A percentile compares a stretch with the other conserved stretches of the same genome.
These are phyloP conservation scores for Prunus dulcis DNA, from an alignment of 306 rosid genomes.

Conservation along the genomic window DNA sequence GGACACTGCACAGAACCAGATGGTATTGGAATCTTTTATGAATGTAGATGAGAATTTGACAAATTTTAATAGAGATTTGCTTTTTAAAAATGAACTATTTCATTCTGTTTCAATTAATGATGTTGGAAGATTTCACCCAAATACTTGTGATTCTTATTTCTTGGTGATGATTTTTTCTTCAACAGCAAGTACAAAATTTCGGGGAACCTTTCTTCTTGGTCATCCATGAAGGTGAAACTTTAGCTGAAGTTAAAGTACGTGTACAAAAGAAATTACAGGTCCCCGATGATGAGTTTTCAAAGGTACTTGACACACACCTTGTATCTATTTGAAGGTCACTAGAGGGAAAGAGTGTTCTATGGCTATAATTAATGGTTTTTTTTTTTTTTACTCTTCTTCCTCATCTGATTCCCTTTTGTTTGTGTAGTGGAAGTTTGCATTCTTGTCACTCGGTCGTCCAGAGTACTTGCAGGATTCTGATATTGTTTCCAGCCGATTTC, in stretches of 20 bases:
- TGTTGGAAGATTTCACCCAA: background rate
- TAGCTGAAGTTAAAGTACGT: conserved; percentile 80
- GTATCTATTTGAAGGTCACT: background rate
- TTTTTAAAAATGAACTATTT: background rate
- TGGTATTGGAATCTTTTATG: conserved; percentile 32
- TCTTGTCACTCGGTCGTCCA: conserved; percentile 81
- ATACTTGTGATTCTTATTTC: background rate
- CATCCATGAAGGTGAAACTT: conserved; percentile 71
- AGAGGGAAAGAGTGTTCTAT: background rate
- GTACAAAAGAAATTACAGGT: conserved; percentile 82
- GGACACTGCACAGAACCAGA: conserved; percentile 70
- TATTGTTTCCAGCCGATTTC: conserved; percentile 70
- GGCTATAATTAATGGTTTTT: background rate
- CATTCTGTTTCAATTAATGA: background rate
- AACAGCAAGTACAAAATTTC: conserved; percentile 85
- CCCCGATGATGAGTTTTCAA: conserved; percentile 79
- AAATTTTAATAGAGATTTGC: background rate
- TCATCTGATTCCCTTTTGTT: conserved; percentile 1
- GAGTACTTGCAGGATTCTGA: conserved; percentile 88
- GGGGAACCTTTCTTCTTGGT: conserved; percentile 94
- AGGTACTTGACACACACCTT: conserved; percentile 39
- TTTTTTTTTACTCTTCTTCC: background rate
- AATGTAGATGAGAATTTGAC: background rate
- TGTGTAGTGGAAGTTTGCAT: conserved; percentile 91
- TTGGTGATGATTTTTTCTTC: conserved; percentile 1